phyloP scores from a whole-genome alignment of 768 basidiomycete genomes.

The Lanmaoa rubissima region DNA sequence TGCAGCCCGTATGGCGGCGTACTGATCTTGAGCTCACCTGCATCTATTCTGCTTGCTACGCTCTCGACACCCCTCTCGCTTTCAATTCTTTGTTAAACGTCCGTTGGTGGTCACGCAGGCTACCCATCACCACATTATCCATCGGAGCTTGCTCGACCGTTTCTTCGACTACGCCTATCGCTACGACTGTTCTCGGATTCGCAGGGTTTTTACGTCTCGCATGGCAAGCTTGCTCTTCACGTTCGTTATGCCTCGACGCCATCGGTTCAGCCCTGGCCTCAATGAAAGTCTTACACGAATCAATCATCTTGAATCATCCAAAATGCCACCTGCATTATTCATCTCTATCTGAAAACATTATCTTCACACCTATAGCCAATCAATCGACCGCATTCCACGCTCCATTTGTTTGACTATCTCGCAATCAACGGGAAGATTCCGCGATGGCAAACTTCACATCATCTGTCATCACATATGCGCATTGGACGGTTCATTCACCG shows the following conservation, averaged over 20 bases:
- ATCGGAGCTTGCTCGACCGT: constrained; percentile 1
- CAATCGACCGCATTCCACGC: constrained; percentile 27
- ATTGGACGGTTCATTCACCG: constrained; percentile 31
- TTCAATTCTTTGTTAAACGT: constrained; percentile 5
- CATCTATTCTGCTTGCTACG: not conserved
- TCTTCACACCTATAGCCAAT: constrained; percentile 21
- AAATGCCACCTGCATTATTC: constrained; percentile 18
- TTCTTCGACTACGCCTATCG: constrained; percentile 9
- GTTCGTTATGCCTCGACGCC: constrained; percentile 17
- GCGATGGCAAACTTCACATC: constrained; percentile 9
- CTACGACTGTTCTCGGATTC: constrained; percentile 12
- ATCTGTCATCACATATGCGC: constrained; percentile 30
- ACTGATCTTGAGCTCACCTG: constrained; percentile 32
- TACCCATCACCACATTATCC: constrained; percentile 1
- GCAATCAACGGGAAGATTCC: constrained; percentile 14
- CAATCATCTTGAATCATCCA: constrained; percentile 13
- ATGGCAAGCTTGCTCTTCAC: constrained; percentile 15
- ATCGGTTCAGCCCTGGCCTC: constrained; percentile 11
- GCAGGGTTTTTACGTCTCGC: constrained; percentile 9
- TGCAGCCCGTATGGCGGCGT: constrained; percentile 51
- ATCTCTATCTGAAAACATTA: constrained; percentile 19
- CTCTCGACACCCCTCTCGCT: constrained; percentile 5
- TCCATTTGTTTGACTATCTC: constrained; percentile 32
- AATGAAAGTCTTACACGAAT: constrained; percentile 7
- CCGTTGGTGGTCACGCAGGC: constrained; percentile 9